Percentiles rank a stretch among this genome's conserved stretches.
These are phyloP conservation scores for Sclerotinia subarctica DNA, from an alignment of 2,329 filamentous ascomycete genomes.

Conservation along the genomic window DNA sequence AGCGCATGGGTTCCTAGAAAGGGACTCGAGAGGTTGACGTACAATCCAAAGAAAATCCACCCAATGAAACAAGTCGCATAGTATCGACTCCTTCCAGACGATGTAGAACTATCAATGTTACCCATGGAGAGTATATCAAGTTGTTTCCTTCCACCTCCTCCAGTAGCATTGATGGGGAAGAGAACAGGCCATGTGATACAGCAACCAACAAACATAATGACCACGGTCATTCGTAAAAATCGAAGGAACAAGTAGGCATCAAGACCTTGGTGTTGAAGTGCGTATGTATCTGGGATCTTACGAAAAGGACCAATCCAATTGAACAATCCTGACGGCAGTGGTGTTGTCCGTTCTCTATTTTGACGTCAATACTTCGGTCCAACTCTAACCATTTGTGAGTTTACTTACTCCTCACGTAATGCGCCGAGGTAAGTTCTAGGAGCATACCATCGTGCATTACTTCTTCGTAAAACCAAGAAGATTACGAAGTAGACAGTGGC, in stretches of 20 bases:
- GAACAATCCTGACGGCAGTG: slow-evolving; percentile 58
- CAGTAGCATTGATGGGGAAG: slow-evolving; percentile 82
- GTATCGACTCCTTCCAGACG: slow-evolving; percentile 56
- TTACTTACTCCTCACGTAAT: slow-evolving; percentile 44
- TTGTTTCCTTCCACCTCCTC: slow-evolving; percentile 60
- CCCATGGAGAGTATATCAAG: slow-evolving; percentile 76
- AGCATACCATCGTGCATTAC: slow-evolving; percentile 50
- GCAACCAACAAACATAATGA: slow-evolving; percentile 80
- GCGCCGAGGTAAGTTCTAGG: slow-evolving; percentile 54
- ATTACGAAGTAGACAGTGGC: slow-evolving; percentile 45
- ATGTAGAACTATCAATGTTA: slow-evolving; percentile 61
- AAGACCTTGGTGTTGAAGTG: slow-evolving; percentile 86
- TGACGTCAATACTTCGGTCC: slow-evolving; percentile 23
- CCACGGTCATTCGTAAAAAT: slow-evolving; percentile 74
- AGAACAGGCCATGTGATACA: slow-evolving; percentile 83
- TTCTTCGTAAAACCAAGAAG: slow-evolving; percentile 50
- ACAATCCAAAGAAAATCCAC: slow-evolving; percentile 80
- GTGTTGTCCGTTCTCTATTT: slow-evolving; percentile 54
- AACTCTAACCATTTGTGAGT: neutral
- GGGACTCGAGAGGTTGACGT: neutral
- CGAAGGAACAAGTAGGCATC: slow-evolving; percentile 90
- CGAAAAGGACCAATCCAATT: slow-evolving; percentile 68
- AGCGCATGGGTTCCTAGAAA: neutral
- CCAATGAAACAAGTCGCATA: slow-evolving; percentile 74
- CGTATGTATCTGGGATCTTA: slow-evolving; percentile 69